Percentiles rank a stretch among this genome's conserved stretches.
Evolutionary conservation across 2,329 filamentous ascomycete genomes (phyloP).

Genomic region (Diaporthe citri): DNA sequence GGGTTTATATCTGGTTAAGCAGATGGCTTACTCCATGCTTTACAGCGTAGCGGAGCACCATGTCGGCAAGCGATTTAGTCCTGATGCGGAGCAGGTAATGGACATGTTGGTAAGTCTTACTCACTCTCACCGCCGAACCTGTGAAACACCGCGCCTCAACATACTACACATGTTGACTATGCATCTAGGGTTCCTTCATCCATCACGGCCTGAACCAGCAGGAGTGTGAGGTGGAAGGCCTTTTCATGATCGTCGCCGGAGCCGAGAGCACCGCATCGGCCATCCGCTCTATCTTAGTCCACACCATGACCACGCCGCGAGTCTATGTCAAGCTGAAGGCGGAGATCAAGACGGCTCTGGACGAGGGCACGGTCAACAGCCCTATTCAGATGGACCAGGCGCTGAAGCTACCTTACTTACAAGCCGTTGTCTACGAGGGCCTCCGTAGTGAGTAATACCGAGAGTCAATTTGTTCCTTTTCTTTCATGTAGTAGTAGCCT

Average conservation of each 20-base stretch:
- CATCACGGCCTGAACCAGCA: constrained; percentile 54
- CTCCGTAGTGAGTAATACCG: constrained; percentile 37
- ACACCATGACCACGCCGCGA: constrained; percentile 36
- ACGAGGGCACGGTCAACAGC: constrained; percentile 32
- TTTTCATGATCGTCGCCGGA: constrained; percentile 54
- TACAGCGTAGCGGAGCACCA: constrained; percentile 49
- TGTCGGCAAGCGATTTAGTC: constrained; percentile 56
- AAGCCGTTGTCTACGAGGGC: constrained; percentile 43
- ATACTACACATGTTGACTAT: not conserved
- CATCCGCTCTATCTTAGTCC: constrained; percentile 54
- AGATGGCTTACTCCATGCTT: constrained; percentile 47
- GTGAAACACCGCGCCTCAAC: too few species aligned
- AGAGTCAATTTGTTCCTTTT: not conserved
- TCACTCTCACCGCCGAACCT: constrained; percentile 58
- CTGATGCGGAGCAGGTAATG: constrained; percentile 55
- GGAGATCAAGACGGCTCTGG: constrained; percentile 38
- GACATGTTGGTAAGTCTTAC: constrained; percentile 59
- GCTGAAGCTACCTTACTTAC: constrained; percentile 42
- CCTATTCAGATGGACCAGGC: constrained; percentile 40
- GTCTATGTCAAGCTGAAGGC: constrained; percentile 35
- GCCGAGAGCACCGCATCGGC: constrained; percentile 64
- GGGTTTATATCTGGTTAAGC: too few species aligned
- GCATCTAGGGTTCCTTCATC: constrained; percentile 57
- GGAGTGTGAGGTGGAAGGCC: constrained; percentile 54
- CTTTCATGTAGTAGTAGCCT: too few species aligned